Percentiles rank a stretch among this genome's conserved stretches.
phyloP scores from a whole-genome alignment of 1,284 basidiomycete species.

The Pyrrhoderma noxium region DNA sequence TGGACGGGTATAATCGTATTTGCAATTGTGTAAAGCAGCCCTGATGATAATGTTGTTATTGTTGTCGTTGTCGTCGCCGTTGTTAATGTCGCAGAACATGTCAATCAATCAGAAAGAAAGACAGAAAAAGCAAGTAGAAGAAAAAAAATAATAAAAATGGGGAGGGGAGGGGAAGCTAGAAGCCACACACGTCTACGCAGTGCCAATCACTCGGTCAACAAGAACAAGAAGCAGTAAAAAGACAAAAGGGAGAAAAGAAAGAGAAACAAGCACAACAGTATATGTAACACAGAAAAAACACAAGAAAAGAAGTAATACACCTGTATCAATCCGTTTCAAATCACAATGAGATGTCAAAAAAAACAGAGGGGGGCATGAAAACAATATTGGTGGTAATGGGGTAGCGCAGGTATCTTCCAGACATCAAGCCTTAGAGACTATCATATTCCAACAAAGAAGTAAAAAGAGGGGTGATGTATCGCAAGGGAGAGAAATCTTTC shows the following conservation, averaged over 20 bases:
- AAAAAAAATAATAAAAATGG: not conserved
- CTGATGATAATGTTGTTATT: no score
- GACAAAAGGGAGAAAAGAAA: no score
- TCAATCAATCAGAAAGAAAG: no score
- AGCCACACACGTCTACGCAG: not conserved
- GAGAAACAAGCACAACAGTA: not conserved
- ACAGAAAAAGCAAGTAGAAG: not conserved
- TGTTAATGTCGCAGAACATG: no score
- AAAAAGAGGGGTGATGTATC: no score
- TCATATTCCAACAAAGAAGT: no score
- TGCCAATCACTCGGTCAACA: not conserved
- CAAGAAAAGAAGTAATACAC: not conserved
- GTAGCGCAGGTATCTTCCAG: no score
- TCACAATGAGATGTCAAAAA: not conserved
- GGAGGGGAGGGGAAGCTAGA: not conserved
- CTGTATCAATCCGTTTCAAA: not conserved
- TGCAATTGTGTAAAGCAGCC: no score
- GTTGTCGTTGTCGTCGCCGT: no score
- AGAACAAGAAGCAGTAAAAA: not conserved
- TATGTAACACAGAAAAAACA: not conserved
- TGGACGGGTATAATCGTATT: no score
- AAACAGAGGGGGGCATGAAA: not conserved
- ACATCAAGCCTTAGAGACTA: no score
- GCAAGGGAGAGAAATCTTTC: no score
- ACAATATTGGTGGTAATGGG: not conserved